Evolutionary conservation across 192 early-diverging fungal species (phyloP).

Genomic region (Umbelopsis sp.): DNA sequence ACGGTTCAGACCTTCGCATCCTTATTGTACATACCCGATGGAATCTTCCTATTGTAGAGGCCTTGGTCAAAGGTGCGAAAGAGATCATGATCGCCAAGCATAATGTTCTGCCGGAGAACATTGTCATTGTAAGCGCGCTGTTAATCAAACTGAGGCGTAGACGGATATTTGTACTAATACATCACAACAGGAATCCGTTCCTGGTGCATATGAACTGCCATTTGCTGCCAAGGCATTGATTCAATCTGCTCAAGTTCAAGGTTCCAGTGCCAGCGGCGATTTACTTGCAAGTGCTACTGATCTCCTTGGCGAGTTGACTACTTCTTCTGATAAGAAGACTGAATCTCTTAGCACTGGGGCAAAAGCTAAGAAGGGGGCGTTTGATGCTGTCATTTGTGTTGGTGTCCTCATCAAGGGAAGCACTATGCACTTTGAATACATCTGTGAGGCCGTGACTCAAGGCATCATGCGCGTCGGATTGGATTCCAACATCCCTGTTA

Average conservation of each 20-base stretch:
- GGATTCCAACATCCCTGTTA: slow-evolving; percentile 81
- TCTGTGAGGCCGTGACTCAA: slow-evolving; percentile 89
- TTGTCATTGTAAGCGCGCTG: slow-evolving; percentile 53
- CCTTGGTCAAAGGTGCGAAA: slow-evolving; percentile 74
- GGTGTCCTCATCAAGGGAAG: slow-evolving; percentile 99
- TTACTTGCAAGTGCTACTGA: slow-evolving; percentile 46
- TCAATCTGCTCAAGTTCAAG: slow-evolving; percentile 61
- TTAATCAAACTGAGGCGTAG: background rate
- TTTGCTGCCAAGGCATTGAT: slow-evolving; percentile 83
- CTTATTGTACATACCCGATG: slow-evolving; percentile 94
- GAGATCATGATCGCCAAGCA: slow-evolving; percentile 64
- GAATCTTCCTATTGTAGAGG: slow-evolving; percentile 87
- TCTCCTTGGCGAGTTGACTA: slow-evolving; percentile 1
- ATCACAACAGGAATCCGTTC: slow-evolving; percentile 63
- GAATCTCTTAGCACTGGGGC: background rate
- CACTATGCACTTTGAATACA: slow-evolving; percentile 99
- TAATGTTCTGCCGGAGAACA: slow-evolving; percentile 73
- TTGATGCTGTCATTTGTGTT: slow-evolving; percentile 91
- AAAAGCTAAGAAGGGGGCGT: slow-evolving; percentile 50
- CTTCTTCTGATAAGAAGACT: slow-evolving; percentile 21
- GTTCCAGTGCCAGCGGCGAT: slow-evolving; percentile 56
- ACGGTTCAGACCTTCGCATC: slow-evolving; percentile 67
- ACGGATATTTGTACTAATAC: background rate
- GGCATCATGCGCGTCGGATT: slow-evolving; percentile 97
- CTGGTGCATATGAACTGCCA: slow-evolving; percentile 95